phyloP scores from a whole-genome alignment of 2,329 filamentous ascomycete genomes.

The Aspergillus jensenii region DNA sequence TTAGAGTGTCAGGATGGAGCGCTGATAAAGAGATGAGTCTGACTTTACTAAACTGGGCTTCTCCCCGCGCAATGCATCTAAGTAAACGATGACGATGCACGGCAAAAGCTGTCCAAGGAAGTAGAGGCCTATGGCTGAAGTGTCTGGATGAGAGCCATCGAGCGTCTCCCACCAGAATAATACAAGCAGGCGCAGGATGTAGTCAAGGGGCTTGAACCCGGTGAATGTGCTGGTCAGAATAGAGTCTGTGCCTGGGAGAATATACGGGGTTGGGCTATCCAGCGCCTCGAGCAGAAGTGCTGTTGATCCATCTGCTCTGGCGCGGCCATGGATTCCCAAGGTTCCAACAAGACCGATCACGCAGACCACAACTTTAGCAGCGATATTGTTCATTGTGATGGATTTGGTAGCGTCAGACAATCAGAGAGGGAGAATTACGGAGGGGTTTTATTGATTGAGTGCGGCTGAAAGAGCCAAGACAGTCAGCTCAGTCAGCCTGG shows the following conservation, averaged over 20 bases:
- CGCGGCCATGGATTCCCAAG: neutral
- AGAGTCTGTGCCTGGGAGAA: neutral
- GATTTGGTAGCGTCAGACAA: too few relatives aligned
- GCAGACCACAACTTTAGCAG: neutral
- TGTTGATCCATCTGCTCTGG: neutral
- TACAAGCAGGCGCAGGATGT: neutral
- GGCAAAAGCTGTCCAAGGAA: constrained; percentile 2
- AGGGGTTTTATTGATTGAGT: too few relatives aligned
- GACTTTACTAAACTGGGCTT: neutral
- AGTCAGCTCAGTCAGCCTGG: too few relatives aligned
- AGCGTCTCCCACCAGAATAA: constrained; percentile 1
- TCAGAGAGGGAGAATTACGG: too few relatives aligned
- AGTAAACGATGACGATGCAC: neutral
- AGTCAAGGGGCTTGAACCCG: neutral
- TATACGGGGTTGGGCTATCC: neutral
- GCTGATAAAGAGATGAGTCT: neutral
- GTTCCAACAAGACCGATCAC: neutral
- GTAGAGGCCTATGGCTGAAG: neutral
- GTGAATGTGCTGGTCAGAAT: neutral
- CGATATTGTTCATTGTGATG: neutral
- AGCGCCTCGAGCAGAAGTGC: neutral
- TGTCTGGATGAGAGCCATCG: neutral
- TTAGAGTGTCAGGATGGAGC: neutral
- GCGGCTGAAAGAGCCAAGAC: too few relatives aligned
- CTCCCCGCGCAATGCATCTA: neutral